phyloP scores from a whole-genome alignment of 2,329 filamentous ascomycete genomes.

The Diaporthe batatas region DNA sequence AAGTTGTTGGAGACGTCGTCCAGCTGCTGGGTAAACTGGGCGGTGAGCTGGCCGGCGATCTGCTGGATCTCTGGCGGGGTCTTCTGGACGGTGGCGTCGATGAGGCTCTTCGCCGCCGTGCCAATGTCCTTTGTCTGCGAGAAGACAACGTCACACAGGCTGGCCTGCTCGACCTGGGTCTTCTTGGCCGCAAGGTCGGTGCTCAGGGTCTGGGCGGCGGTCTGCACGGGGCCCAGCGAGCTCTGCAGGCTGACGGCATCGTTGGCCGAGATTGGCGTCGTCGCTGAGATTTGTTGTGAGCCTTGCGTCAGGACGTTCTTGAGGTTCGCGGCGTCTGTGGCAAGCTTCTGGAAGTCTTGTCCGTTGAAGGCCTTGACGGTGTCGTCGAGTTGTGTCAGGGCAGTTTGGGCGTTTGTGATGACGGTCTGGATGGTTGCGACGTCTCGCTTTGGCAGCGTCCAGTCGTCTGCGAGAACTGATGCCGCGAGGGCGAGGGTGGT shows the following conservation, averaged over 20 bases:
- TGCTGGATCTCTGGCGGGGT: constrained; percentile 48
- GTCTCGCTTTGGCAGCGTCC: constrained; percentile 44
- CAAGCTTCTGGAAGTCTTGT: constrained; percentile 44
- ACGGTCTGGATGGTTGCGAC: constrained; percentile 46
- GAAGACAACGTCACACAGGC: constrained; percentile 48
- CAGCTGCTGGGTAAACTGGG: constrained; percentile 46
- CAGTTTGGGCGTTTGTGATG: constrained; percentile 45
- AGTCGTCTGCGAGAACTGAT: constrained; percentile 42
- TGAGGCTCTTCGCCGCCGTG: constrained; percentile 47
- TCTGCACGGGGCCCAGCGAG: constrained; percentile 45
- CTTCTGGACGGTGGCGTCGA: constrained; percentile 49
- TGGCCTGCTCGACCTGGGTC: constrained; percentile 48
- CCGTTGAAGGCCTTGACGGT: constrained; percentile 49
- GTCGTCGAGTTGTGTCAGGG: constrained; percentile 48
- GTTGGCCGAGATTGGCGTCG: constrained; percentile 38
- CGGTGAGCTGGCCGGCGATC: constrained; percentile 48
- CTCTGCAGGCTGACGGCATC: constrained; percentile 43
- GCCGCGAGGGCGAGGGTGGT: constrained; percentile 46
- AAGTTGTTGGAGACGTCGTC: constrained; percentile 47
- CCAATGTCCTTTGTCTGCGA: constrained; percentile 47
- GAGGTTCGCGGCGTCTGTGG: constrained; percentile 46
- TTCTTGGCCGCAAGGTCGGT: constrained; percentile 48
- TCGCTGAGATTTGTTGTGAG: constrained; percentile 34
- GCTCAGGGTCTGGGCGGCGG: constrained; percentile 46
- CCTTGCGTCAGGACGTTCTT: constrained; percentile 43